Evolutionary conservation across 2,329 filamentous ascomycete species (phyloP), one percentile per base, ranked within the genome.

Genomic region (Hymenoscyphus albidus): DNA sequence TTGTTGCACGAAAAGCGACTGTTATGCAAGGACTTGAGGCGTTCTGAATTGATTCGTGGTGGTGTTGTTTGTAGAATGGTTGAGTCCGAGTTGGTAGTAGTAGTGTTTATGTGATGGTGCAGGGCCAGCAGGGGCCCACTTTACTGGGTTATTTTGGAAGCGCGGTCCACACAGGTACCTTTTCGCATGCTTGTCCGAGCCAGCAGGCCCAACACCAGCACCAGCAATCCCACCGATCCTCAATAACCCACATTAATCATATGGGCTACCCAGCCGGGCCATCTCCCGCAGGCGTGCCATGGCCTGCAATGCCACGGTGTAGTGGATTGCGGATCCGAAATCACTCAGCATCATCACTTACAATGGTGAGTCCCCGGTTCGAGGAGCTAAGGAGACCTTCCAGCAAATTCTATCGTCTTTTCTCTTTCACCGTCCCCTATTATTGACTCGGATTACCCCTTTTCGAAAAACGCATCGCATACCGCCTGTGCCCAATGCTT

Each of bases 1-100:
- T 61, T 54, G 48, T 57, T 57, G 55, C 32, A 57, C 32, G 27
- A 57, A 57, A 14, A 31, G 7, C n/a, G 55, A 57, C n/a, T 57
- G 48, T 9, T 27, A 22, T 27, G n/a, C 18, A 14, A 10, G 18
- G 22, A 22, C 48, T 54, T 22, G 48, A 13, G 22, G 48, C 22
- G 18, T 54, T 35, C 35, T 35, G 18, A 12, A 6, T 54, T 18
- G 44, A 22, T 51, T 27, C 7, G 44, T 51, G 44, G 44, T 51
- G 18, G 44, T 51, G 44, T 22, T 54, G 48, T 12, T 9, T 22
- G 48, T 27, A 27, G 22, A 10, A 18, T 54, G 5, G 35, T 27
- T 18, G n/a, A 48, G n/a, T 22, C 9, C 35, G 35, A 27, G 1
- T 35, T 4, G 35, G 35, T 35, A 6, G 3, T 27, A 27, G 27